Base-by-base conservation (phyloP, 176 grass and related monocot species). In the Melocanna baccifera region DNA sequence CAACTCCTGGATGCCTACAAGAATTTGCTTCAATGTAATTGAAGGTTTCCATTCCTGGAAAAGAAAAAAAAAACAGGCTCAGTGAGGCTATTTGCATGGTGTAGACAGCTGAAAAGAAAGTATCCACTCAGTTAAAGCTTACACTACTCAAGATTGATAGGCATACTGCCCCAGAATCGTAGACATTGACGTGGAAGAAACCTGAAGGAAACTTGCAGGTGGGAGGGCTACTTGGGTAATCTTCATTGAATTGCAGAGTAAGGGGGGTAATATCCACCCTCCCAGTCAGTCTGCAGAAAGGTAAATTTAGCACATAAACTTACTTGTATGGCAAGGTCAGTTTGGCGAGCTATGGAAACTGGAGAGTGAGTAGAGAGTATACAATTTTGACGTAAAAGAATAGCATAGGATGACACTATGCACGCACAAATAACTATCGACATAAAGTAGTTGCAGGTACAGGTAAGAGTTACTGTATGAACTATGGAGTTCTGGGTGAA, bases 141-240 rank as follows among this genome's bases (percentile, higher is more conserved):
- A 94, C 94, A 30, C 4, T 48, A 37, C 86, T 70, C 39, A 98
- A 81, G 63, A 98, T 98, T 43, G 93, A 93, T 46, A 98, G 85
- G 83, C 96, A 95, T 50, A 98, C 93, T 16, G 46, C 64, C 50
- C 93, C 93, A 45, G 87, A 85, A 72, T 83, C 82, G 12, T 90
- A 98, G 28, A 95, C 87, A 52, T 98, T 98, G 29, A 94, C 64
- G 63, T 95, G 96, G 74, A 95, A 95, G 87, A 98, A 95, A 50
- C 87, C 89, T 70, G 67, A 56, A 69, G 93, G 96, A 56, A 98
- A 95, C 76, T 85, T 95, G 93, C 93, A 98, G 42, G 62, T 80
- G 2, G 91, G 93, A 77, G 96, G 81, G 18, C 50, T 92, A 22
- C 34, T 92, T 43, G 96, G 91, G 62, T 98, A 93, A 68, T 93